Percentiles rank a stretch among this genome's conserved stretches.
Evolutionary conservation across 805 yeast genomes (phyloP).

Genomic region (Starmerella vaccinii): DNA sequence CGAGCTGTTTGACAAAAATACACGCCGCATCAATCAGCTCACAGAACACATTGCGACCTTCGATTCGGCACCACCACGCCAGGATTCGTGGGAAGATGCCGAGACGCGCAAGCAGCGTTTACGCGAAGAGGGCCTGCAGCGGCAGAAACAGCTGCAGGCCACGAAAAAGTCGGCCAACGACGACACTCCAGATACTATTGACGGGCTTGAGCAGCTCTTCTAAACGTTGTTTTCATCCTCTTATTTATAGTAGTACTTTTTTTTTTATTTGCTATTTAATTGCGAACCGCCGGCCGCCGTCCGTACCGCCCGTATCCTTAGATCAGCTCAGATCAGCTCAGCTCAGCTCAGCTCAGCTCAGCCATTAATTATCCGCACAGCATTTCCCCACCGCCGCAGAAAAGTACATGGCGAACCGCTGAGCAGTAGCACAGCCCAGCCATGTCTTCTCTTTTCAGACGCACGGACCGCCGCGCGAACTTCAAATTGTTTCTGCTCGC

Average conservation of each 20-base stretch:
- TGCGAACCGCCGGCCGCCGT: too few relatives aligned
- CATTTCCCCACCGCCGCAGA: too few relatives aligned
- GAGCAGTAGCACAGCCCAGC: background rate
- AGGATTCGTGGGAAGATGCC: slow-evolving; percentile 50
- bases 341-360: too few relatives aligned
- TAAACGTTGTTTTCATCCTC: background rate
- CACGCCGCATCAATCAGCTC: slow-evolving; percentile 43
- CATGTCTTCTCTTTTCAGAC: slow-evolving; percentile 1
- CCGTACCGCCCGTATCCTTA: too few relatives aligned
- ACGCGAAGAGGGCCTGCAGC: slow-evolving; percentile 12
- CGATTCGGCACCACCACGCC: slow-evolving; percentile 28
- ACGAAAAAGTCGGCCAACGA: background rate
- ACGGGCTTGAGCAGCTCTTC: background rate
- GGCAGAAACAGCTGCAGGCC: background rate
- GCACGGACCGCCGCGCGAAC: slow-evolving; percentile 6
- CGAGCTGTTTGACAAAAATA: slow-evolving; percentile 60
- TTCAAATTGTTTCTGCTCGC: slow-evolving; percentile 29
- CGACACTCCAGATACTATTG: background rate
- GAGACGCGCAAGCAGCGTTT: slow-evolving; percentile 10
- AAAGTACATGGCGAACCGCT: background rate
- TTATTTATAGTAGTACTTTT: too few relatives aligned
- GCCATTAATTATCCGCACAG: too few relatives aligned
- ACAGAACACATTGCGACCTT: slow-evolving; percentile 15
- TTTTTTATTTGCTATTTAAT: background rate
- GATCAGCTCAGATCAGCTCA: too few relatives aligned